Percentiles rank a stretch among this genome's conserved stretches.
phyloP scores from a whole-genome alignment of 2,329 filamentous ascomycete genomes.

The Fusarium longipes region DNA sequence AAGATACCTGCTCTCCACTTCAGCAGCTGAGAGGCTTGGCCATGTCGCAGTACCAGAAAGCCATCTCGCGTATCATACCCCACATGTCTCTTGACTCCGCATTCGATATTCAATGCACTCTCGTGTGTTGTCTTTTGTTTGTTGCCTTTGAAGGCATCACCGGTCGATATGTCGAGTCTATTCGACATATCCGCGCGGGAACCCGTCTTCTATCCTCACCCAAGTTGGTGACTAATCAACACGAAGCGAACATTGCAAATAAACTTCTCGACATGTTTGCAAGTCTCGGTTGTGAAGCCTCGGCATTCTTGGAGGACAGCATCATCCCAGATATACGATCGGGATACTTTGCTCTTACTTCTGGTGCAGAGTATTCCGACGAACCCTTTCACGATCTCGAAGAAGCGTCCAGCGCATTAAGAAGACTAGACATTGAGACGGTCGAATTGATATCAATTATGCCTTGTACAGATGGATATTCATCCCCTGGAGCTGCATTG shows the following conservation, averaged over 20 bases:
- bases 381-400: slow-evolving; percentile 33
- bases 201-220: slow-evolving; percentile 23
- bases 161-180: slow-evolving; percentile 36
- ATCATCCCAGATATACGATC: slow-evolving; percentile 12
- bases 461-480: not conserved
- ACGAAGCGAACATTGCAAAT: slow-evolving; percentile 9
- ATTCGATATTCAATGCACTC: slow-evolving; percentile 30
- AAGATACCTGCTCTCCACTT: slow-evolving; percentile 24
- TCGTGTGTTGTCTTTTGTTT: slow-evolving; percentile 41
- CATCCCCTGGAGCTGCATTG: not conserved
- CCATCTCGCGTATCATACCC: slow-evolving; percentile 33
- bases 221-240: not conserved
- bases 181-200: slow-evolving; percentile 38
- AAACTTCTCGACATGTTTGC: slow-evolving; percentile 41
- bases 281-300: slow-evolving; percentile 31
- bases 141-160: slow-evolving; percentile 40
- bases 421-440: slow-evolving; percentile 21
- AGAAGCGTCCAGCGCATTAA: slow-evolving; percentile 22
- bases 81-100: slow-evolving; percentile 24
- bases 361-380: not conserved
- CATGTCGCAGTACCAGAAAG: slow-evolving; percentile 40
- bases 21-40: slow-evolving; percentile 34
- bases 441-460: not conserved
- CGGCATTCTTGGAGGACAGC: slow-evolving; percentile 36
- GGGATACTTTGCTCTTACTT: not conserved